Base-by-base conservation (phyloP, 257 asterid species). In the Penstemon newberryi region DNA sequence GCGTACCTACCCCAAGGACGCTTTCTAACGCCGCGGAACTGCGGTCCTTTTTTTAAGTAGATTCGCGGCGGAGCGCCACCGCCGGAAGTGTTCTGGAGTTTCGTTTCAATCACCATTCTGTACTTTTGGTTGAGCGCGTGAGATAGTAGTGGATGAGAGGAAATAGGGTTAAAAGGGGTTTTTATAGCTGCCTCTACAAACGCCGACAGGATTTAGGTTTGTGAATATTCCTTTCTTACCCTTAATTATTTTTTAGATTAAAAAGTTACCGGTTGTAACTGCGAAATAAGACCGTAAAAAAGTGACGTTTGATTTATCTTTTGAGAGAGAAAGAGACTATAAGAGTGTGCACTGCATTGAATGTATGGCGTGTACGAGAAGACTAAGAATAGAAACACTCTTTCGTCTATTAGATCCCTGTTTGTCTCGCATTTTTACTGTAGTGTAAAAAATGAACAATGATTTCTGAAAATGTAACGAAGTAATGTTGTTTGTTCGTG, bases 1-100 rank as follows among this genome's bases (percentile, higher is more conserved):
- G 89, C 91, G 77, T 75, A 87, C 19, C 83, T 49, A 7, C 95
- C 91, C 91, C 95, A 87, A 0, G 89, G 91, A 5, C 89, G 84
- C 83, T 80, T 85, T 71, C 95, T 39, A 8, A 4, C 4, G n/a
- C 8, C 8, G 5, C 11, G 11, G 4, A 56, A 56, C 10, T n/a
- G 42, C 37, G 13, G 39, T 40, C 4, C 46, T 59, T 12, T 39
- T 41, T 46, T 36, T 39, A 59, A 39, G 5, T 12, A 10, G 9
- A 39, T 18, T 12, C 13, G 64, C 33, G 33, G 33, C 33, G 33
- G 33, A 25, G 33, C 33, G 33, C 33, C 33, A 25, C 2, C 33
- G 33, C 33, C 33, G 33, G 33, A 25, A 1, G 33, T 25, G 33
- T 25, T 25, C 33, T 25, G 33, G 33, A 25, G 33, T 25, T 25